A percentile compares a stretch with the other conserved stretches of the same genome.
Conservation (phyloP, 768 basidiomycete species). For the Mycena sanguinolenta region DNA sequence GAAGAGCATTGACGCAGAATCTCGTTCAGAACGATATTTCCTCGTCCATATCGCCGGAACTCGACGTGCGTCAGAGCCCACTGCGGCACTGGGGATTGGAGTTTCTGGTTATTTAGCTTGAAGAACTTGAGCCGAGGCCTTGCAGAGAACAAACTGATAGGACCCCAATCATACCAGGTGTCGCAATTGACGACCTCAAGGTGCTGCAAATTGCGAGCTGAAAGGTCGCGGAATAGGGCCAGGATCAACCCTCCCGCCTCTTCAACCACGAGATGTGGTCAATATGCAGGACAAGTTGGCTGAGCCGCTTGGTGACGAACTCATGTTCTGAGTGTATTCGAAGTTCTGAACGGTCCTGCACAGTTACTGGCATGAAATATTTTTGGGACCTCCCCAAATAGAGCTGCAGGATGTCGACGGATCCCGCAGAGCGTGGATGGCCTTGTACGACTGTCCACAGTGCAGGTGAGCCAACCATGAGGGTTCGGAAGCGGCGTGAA, state of each 20-base stretch:
- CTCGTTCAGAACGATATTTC: too few relatives aligned
- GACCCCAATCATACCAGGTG: not conserved
- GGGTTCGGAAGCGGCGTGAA: not conserved
- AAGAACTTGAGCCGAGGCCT: not conserved
- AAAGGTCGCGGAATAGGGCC: not conserved
- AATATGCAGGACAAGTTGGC: not conserved
- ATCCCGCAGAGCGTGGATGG: not conserved
- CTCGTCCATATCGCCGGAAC: not conserved
- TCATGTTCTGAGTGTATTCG: too few relatives aligned
- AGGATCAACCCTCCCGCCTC: not conserved
- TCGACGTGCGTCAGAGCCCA: conserved; percentile 12
- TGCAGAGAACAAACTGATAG: not conserved
- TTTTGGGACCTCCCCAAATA: conserved; percentile 7
- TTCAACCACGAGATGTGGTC: not conserved
- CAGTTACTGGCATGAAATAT: not conserved
- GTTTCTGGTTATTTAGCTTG: not conserved
- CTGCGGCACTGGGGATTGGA: not conserved
- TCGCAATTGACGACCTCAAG: not conserved
- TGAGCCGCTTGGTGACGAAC: not conserved
- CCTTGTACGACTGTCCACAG: not conserved
- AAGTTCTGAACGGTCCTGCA: not conserved
- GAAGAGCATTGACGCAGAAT: too few relatives aligned
- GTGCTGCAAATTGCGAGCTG: not conserved
- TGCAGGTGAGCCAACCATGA: not conserved
- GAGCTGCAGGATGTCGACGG: not conserved